Conservation (phyloP, 768 basidiomycete genomes). For the Lactarius hatsudake region DNA sequence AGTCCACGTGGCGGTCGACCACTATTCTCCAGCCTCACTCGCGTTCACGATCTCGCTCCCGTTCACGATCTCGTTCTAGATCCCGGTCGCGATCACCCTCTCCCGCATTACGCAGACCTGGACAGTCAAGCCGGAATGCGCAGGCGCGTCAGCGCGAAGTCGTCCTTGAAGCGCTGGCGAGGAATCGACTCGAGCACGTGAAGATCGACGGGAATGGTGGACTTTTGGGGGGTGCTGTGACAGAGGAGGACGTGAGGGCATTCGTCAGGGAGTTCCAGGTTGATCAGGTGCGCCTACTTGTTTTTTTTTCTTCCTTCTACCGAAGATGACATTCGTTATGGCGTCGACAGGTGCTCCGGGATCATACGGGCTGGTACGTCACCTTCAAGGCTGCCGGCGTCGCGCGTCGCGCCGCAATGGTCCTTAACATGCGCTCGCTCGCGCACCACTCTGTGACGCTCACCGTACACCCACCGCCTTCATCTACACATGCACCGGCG, state of each 20-base stretch:
- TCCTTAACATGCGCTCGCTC: constrained; percentile 57
- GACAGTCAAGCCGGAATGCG: constrained; percentile 33
- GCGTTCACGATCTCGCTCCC: constrained; percentile 19
- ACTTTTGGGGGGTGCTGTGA: constrained; percentile 47
- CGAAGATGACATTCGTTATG: constrained; percentile 9
- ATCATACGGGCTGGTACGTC: constrained; percentile 73
- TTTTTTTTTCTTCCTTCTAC: constrained; percentile 15
- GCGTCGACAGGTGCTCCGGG: constrained; percentile 58
- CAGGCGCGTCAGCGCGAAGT: constrained; percentile 36
- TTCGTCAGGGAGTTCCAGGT: constrained; percentile 73
- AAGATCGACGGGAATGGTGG: constrained; percentile 50
- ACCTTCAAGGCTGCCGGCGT: constrained; percentile 64
- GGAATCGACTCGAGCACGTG: constrained; percentile 67
- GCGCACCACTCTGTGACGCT: constrained; percentile 59
- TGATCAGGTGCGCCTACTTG: constrained; percentile 56
- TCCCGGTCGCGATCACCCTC: constrained; percentile 40
- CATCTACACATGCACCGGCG: constrained; percentile 37
- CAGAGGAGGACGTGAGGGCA: constrained; percentile 62
- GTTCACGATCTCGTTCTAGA: constrained; percentile 5
- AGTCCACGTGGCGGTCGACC: constrained; percentile 17
- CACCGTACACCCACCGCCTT: constrained; percentile 46
- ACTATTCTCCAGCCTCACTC: constrained; percentile 27
- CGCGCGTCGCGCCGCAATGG: constrained; percentile 66
- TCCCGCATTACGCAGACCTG: constrained; percentile 42
- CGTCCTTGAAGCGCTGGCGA: constrained; percentile 51